phyloP scores from a whole-genome alignment of 2,329 filamentous ascomycete species.

The Colletotrichum navitas region DNA sequence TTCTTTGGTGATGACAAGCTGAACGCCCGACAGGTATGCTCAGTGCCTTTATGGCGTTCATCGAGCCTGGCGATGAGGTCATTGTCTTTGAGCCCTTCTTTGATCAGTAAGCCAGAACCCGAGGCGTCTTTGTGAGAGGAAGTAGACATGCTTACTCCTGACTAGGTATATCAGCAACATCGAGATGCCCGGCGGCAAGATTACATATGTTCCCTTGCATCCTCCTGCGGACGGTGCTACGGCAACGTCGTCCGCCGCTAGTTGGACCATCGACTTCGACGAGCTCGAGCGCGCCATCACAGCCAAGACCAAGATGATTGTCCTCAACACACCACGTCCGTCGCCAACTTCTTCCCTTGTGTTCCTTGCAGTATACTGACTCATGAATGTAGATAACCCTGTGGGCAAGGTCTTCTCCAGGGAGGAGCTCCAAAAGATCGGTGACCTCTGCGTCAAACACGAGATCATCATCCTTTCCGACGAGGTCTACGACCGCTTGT shows the following conservation, averaged over 20 bases:
- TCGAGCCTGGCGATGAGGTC: constrained; percentile 94
- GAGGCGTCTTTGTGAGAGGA: background rate
- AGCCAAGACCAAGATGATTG: constrained; percentile 93
- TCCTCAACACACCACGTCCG: constrained; percentile 79
- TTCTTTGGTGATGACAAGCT: background rate
- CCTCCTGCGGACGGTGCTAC: constrained; percentile 84
- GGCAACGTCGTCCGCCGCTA: constrained; percentile 84
- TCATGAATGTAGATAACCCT: constrained; percentile 77
- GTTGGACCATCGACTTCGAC: constrained; percentile 90
- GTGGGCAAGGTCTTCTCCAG: constrained; percentile 95
- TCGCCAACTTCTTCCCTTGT: constrained; percentile 6
- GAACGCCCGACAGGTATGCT: constrained; percentile 76
- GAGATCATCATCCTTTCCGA: constrained; percentile 94
- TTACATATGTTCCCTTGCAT: constrained; percentile 95
- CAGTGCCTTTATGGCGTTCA: constrained; percentile 97
- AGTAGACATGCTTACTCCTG: constrained; percentile 18
- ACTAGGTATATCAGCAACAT: constrained; percentile 93
- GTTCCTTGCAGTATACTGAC: constrained; percentile 1
- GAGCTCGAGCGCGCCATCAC: constrained; percentile 87
- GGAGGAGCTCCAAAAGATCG: constrained; percentile 86
- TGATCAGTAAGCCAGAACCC: constrained; percentile 75
- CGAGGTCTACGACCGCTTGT: constrained; percentile 94
- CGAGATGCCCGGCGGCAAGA: constrained; percentile 95
- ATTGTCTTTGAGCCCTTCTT: constrained; percentile 99
- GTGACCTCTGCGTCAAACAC: constrained; percentile 89